Evolutionary conservation across 2,329 filamentous ascomycete genomes (phyloP).

Genomic region (Apiospora pterosperma): DNA sequence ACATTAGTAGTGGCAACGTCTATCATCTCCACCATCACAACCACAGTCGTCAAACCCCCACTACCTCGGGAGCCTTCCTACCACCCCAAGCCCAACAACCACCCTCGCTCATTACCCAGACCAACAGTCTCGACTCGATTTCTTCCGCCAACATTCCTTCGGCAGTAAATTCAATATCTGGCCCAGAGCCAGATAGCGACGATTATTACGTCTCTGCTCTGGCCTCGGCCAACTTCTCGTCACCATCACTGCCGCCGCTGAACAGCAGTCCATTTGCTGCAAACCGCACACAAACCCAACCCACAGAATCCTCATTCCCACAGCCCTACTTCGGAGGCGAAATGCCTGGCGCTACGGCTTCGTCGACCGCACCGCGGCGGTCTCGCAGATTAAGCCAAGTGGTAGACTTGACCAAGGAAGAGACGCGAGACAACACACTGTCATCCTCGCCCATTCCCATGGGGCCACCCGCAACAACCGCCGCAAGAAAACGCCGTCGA

Average conservation of each 20-base stretch:
- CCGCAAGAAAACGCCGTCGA: neutral
- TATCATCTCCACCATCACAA: neutral
- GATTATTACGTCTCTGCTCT: neutral
- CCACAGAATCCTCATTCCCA: neutral
- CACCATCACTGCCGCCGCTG: neutral
- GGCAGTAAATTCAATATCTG: neutral
- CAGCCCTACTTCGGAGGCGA: neutral
- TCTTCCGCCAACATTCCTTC: neutral
- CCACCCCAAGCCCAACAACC: neutral
- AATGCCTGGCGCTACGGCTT: neutral
- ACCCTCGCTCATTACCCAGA: neutral
- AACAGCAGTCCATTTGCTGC: constrained; percentile 1
- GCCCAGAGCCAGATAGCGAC: neutral
- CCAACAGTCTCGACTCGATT: neutral
- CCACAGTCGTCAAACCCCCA: neutral
- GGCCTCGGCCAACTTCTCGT: constrained; percentile 9
- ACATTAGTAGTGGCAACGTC: neutral
- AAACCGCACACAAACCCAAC: neutral
- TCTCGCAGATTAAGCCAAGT: neutral
- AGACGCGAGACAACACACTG: neutral
- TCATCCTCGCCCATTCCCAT: neutral
- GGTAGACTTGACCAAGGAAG: constrained; percentile 4
- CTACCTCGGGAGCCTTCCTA: neutral
- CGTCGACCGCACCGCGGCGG: neutral
- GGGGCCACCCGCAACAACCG: neutral